These are phyloP conservation scores for Scheffersomyces spartinae DNA, from an alignment of 805 yeast species.

Conservation along the genomic window DNA sequence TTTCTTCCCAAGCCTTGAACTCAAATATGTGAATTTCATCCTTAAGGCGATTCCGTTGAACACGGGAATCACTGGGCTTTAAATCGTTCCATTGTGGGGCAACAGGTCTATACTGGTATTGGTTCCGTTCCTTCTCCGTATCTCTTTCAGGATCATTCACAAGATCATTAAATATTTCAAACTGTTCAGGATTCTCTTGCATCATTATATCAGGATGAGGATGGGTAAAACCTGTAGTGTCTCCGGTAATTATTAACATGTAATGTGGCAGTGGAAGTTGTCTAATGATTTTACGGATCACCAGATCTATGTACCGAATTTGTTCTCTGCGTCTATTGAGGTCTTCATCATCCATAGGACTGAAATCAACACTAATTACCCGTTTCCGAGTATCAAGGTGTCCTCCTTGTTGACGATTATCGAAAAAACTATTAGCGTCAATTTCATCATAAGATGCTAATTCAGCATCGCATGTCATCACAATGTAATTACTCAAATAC, in stretches of 20 bases:
- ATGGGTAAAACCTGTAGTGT: slow-evolving; percentile 10
- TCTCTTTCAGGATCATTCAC: slow-evolving; percentile 39
- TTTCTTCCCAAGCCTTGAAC: slow-evolving; percentile 16
- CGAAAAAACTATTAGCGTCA: too few relatives aligned
- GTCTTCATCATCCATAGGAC: slow-evolving; percentile 27
- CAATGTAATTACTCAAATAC: slow-evolving; percentile 28
- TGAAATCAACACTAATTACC: slow-evolving; percentile 47
- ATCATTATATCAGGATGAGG: slow-evolving; percentile 21
- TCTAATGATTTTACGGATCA: slow-evolving; percentile 44
- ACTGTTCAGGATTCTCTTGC: slow-evolving; percentile 17
- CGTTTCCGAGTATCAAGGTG: slow-evolving; percentile 52
- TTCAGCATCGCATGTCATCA: slow-evolving; percentile 42
- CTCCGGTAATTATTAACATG: slow-evolving; percentile 44
- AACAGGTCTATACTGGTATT: slow-evolving; percentile 17
- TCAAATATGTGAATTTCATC: slow-evolving; percentile 21
- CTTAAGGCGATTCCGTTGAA: slow-evolving; percentile 3
- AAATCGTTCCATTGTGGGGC: slow-evolving; percentile 16
- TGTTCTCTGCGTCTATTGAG: slow-evolving; percentile 11
- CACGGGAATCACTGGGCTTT: slow-evolving; percentile 4
- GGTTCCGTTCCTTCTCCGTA: slow-evolving; percentile 45
- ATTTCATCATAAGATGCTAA: too few relatives aligned
- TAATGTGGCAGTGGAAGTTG: slow-evolving; percentile 66
- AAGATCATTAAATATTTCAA: slow-evolving; percentile 44
- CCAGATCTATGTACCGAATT: slow-evolving; percentile 31
- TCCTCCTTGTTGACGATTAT: slow-evolving; percentile 24